Percentiles rank a stretch among this genome's conserved stretches.
phyloP scores from a whole-genome alignment of 2,329 filamentous ascomycete species.

The Byssothecium circinans region DNA sequence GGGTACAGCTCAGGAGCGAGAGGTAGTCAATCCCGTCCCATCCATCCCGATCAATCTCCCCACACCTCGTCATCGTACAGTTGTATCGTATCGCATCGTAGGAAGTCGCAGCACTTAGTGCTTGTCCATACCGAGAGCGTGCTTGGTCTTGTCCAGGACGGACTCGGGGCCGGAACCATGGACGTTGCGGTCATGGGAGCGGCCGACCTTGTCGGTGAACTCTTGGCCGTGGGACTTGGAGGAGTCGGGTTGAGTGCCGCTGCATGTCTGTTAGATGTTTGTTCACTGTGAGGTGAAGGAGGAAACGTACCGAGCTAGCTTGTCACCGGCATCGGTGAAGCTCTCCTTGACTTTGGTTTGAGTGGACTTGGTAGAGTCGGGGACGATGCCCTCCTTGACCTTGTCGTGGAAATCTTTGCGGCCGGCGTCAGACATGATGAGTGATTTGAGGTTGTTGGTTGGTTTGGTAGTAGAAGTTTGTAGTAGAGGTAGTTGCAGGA shows the following conservation, averaged over 20 bases:
- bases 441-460: conserved; percentile 22
- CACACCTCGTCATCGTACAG: no score
- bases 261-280: conserved; percentile 29
- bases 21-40: no score
- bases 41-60: no score
- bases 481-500: conserved; percentile 17
- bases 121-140: conserved; percentile 49
- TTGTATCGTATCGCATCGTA: not conserved
- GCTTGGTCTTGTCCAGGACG: conserved; percentile 53
- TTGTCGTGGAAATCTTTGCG: conserved; percentile 64
- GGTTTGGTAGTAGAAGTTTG: conserved; percentile 15
- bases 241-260: conserved; percentile 54
- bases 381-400: conserved; percentile 59
- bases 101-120: conserved; percentile 22
- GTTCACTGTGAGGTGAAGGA: not conserved
- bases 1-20: no score
- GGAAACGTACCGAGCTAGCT: conserved; percentile 51
- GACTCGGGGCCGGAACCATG: conserved; percentile 42
- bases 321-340: conserved; percentile 59
- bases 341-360: conserved; percentile 60
- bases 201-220: conserved; percentile 43
- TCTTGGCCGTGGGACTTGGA: conserved; percentile 60
- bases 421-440: conserved; percentile 60
- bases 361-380: conserved; percentile 64
- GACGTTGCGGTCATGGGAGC: conserved; percentile 43